Conservation (phyloP, 2,329 filamentous ascomycete species). For the Microcyclospora tardicrescens region DNA sequence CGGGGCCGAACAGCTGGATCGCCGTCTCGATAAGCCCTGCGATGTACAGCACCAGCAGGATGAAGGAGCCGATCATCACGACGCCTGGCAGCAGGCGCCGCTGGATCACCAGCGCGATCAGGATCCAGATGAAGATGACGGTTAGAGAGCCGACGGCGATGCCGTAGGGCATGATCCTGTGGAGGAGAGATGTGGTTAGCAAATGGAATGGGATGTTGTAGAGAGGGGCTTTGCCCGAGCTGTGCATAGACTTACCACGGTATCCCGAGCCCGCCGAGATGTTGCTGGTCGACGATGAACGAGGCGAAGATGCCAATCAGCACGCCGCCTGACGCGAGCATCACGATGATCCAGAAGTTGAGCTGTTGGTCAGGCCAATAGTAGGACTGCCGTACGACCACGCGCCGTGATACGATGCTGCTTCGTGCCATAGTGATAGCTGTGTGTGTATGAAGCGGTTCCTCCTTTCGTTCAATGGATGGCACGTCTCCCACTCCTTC, state of each 20-base stretch:
- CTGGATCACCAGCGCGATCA: constrained; percentile 44
- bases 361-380: constrained; percentile 53
- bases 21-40: constrained; percentile 50
- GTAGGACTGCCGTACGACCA: constrained; percentile 40
- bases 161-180: constrained; percentile 53
- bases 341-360: constrained; percentile 52
- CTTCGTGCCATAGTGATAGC: constrained; percentile 18
- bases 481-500: too few species aligned
- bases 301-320: constrained; percentile 48
- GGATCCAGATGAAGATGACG: constrained; percentile 45
- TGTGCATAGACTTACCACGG: constrained; percentile 44
- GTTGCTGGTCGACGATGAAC: constrained; percentile 46
- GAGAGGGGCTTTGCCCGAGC: constrained; percentile 1
- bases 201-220: not conserved
- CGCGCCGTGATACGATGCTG: constrained; percentile 19
- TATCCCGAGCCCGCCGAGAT: constrained; percentile 39
- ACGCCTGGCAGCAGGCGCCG: constrained; percentile 45
- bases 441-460: too few species aligned
- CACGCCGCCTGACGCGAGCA: constrained; percentile 44
- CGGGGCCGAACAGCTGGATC: constrained; percentile 46
- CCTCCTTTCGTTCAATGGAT: too few species aligned
- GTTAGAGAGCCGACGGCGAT: constrained; percentile 44
- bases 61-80: constrained; percentile 48
- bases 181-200: not conserved
- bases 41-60: constrained; percentile 48